Evolutionary conservation across 2,329 filamentous ascomycete species (phyloP), one percentile per base, ranked within the genome.

Genomic region (Aspergillus pseudoglaucus): DNA sequence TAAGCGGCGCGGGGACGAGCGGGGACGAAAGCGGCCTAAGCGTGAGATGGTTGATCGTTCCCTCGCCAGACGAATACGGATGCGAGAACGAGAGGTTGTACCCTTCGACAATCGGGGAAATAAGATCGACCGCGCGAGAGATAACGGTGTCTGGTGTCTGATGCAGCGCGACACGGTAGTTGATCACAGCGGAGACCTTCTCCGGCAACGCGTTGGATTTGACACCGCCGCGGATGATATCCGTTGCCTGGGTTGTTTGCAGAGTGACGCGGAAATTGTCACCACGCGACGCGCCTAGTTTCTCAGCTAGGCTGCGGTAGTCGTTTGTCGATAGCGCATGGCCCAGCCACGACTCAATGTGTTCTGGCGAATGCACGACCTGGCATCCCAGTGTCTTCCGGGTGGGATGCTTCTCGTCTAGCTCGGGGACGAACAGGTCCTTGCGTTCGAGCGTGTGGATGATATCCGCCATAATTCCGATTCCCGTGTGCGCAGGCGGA

Each of bases 401-500:
- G 22, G 80, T 75, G 0, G 82, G 81, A 43, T 80, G 80, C 12
- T 73, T 66, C 9, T 74, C 65, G 9, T 74, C 67, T 3, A 80
- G 67, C 30, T 66, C 67, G 2, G 81, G 76, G 3, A 71, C 64
- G 61, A 80, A 85, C 0, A 79, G 73, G 35, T 78, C 69, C 2
- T 72, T 65, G 2, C 59, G 59, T 58, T 88, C 85, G 1, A 88
- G 78, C n/a, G 75, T 66, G n/a, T 76, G 75, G 49, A 87, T 76
- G 33, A 87, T 76, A 59, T 88, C 81, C 8, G 80, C 74, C 47
- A 84, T 73, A 52, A 88, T 83, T 6, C 85, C 84, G 46, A 88
- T 87, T 9, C 81, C 82, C 0, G 83, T 87, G 63, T 88, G 83
- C 1, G 79, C 74, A 14, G 78, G 78, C 37, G 82, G 79, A 0